These are phyloP conservation scores for Penicillium sp. DNA, from an alignment of 2,329 filamentous ascomycete genomes.

Conservation along the genomic window DNA sequence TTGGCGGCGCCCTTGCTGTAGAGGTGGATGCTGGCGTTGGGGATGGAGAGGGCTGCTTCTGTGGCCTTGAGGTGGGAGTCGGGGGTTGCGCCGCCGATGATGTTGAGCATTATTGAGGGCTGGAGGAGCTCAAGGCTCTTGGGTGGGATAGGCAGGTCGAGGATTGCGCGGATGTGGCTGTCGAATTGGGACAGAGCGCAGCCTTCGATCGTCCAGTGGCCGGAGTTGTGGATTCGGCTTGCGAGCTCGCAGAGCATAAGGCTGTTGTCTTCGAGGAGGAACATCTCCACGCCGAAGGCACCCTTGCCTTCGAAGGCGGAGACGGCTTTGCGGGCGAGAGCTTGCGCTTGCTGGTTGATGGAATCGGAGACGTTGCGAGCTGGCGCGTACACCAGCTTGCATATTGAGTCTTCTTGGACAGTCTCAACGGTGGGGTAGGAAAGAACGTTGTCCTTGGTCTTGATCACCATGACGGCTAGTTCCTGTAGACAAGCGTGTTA, in stretches of 20 bases:
- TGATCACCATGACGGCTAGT: slow-evolving; percentile 90
- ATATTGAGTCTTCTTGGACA: slow-evolving; percentile 91
- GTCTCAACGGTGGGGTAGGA: slow-evolving; percentile 92
- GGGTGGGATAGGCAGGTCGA: slow-evolving; percentile 64
- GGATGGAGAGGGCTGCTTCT: slow-evolving; percentile 56
- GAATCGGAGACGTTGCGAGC: slow-evolving; percentile 66
- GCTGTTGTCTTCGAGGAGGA: slow-evolving; percentile 70
- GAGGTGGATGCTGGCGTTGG: slow-evolving; percentile 69
- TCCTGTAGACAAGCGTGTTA: slow-evolving; percentile 51
- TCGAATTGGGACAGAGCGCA: slow-evolving; percentile 89
- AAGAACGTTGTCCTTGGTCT: slow-evolving; percentile 71
- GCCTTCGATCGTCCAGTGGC: slow-evolving; percentile 93
- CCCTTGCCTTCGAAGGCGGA: slow-evolving; percentile 80
- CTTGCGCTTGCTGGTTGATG: slow-evolving; percentile 65
- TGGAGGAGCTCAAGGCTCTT: slow-evolving; percentile 48
- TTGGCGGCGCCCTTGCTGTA: slow-evolving; percentile 87
- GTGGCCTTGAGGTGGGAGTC: slow-evolving; percentile 61
- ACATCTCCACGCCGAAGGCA: slow-evolving; percentile 96
- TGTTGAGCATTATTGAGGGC: slow-evolving; percentile 56
- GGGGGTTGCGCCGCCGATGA: slow-evolving; percentile 58
- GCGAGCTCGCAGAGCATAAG: slow-evolving; percentile 86
- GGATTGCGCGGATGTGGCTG: slow-evolving; percentile 80
- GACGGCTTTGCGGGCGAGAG: slow-evolving; percentile 76
- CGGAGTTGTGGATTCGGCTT: slow-evolving; percentile 82
- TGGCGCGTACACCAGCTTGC: slow-evolving; percentile 86